Evolutionary conservation across 176 grass and related monocot genomes (phyloP).

Genomic region (Otatea glauca): DNA sequence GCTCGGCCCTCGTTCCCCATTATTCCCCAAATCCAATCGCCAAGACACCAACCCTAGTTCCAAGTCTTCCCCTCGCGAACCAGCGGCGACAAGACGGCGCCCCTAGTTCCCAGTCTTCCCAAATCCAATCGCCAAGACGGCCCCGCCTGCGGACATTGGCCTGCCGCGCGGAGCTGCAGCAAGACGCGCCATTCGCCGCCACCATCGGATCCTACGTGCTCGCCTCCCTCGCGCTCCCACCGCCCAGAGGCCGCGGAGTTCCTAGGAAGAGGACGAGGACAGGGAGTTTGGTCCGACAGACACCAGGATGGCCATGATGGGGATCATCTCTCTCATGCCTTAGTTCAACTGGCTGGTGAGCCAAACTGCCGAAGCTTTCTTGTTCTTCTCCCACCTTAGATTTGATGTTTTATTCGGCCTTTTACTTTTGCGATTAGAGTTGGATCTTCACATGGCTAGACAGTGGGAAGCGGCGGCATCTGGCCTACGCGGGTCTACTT

Average conservation of each 20-base stretch:
- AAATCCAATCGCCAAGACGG: too few relatives aligned
- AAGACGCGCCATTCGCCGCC: slow-evolving; percentile 79
- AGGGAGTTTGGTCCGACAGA: slow-evolving; percentile 69
- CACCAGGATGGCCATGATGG: slow-evolving; percentile 88
- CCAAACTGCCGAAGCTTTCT: background rate
- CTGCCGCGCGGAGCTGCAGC: slow-evolving; percentile 71
- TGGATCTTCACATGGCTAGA: slow-evolving; percentile 98
- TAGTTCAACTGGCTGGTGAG: slow-evolving; percentile 99
- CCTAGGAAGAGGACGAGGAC: slow-evolving; percentile 44
- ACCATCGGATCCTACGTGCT: slow-evolving; percentile 87
- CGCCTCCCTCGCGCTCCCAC: slow-evolving; percentile 64
- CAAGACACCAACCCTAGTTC: too few relatives aligned
- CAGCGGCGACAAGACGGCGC: too few relatives aligned
- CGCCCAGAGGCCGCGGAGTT: slow-evolving; percentile 3
- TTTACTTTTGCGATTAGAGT: slow-evolving; percentile 44
- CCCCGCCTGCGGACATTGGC: slow-evolving; percentile 27
- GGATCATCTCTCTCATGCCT: slow-evolving; percentile 86
- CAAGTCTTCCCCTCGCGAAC: too few relatives aligned
- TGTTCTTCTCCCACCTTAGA: background rate
- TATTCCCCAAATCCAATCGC: too few relatives aligned
- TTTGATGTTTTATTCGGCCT: background rate
- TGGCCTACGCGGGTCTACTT: slow-evolving; percentile 83
- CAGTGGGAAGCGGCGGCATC: slow-evolving; percentile 66
- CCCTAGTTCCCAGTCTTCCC: too few relatives aligned
- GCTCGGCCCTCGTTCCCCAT: too few relatives aligned